phyloP scores from a whole-genome alignment of 2,329 filamentous ascomycete species.

The Exophiala viscosa region DNA sequence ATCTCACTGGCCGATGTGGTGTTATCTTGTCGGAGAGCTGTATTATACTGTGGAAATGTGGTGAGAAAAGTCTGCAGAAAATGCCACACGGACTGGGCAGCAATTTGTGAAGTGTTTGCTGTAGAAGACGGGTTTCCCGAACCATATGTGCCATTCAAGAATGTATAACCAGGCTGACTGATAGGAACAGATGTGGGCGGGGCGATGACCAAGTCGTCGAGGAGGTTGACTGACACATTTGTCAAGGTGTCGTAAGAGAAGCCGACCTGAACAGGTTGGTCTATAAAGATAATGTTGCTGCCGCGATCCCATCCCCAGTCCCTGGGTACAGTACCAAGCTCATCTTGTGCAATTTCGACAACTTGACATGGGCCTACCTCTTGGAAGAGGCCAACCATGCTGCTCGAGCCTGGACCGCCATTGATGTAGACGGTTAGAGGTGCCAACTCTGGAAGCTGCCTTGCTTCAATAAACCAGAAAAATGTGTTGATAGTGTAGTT shows the following conservation, averaged over 20 bases:
- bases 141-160: conserved; percentile 58
- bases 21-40: conserved; percentile 40
- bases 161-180: conserved; percentile 33
- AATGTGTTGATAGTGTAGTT: conserved; percentile 37
- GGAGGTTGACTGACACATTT: conserved; percentile 42
- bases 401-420: conserved; percentile 52
- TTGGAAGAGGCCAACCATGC: conserved; percentile 51
- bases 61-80: conserved; percentile 54
- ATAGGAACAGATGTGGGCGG: conserved; percentile 32
- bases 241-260: conserved; percentile 48
- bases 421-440: conserved; percentile 52
- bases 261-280: conserved; percentile 49
- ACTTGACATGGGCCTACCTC: conserved; percentile 46
- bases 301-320: conserved; percentile 51
- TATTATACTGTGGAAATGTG: conserved; percentile 57
- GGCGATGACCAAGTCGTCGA: conserved; percentile 31
- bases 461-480: conserved; percentile 43
- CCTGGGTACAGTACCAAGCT: conserved; percentile 42
- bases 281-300: conserved; percentile 39
- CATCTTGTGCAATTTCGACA: conserved; percentile 39
- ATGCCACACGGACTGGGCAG: conserved; percentile 55
- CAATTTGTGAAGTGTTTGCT: conserved; percentile 39
- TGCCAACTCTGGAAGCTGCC: conserved; percentile 42
- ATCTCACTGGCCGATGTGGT: conserved; percentile 46
- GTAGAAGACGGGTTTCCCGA: conserved; percentile 41